Percentiles rank a stretch among this genome's conserved stretches.
Conservation (phyloP, 176 grass and related monocot genomes). For the Oryza rufipogon region DNA sequence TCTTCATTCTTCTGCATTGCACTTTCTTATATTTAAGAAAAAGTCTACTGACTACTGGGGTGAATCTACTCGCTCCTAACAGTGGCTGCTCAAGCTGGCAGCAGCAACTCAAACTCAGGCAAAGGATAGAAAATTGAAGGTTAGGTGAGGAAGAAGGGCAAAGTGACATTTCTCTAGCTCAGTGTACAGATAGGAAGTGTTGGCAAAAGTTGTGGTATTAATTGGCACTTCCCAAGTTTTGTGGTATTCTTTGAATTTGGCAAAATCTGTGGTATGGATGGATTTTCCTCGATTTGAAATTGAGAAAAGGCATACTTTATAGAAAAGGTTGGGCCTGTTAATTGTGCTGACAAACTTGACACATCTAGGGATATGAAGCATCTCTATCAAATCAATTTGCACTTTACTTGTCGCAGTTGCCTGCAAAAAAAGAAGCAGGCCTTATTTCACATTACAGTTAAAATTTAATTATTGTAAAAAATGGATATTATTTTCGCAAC, state of each 20-base stretch:
- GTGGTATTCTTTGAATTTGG: not conserved
- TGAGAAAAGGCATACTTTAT: constrained; percentile 59
- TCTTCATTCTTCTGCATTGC: constrained; percentile 21
- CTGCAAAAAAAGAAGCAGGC: constrained; percentile 40
- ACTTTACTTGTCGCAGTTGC: constrained; percentile 94
- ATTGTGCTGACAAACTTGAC: constrained; percentile 91
- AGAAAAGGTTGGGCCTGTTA: constrained; percentile 94
- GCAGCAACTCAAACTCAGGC: not conserved
- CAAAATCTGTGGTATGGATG: not conserved
- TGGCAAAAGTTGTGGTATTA: not conserved
- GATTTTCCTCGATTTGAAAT: not conserved
- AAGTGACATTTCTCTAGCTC: not conserved
- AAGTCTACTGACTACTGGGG: not conserved
- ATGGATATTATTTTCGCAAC: constrained; percentile 45
- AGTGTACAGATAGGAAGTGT: not conserved
- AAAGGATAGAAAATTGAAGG: not conserved
- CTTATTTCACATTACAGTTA: constrained; percentile 23
- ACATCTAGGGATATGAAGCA: constrained; percentile 90
- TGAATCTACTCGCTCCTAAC: not conserved
- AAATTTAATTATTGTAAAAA: constrained; percentile 20
- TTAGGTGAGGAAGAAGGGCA: not conserved
- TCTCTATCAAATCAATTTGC: constrained; percentile 88
- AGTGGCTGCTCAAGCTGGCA: too few species aligned
- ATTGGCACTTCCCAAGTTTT: too few species aligned
- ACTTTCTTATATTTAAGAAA: constrained; percentile 23